phyloP scores from a whole-genome alignment of 2,329 filamentous ascomycete species.

The Trichoderma koningiopsis region DNA sequence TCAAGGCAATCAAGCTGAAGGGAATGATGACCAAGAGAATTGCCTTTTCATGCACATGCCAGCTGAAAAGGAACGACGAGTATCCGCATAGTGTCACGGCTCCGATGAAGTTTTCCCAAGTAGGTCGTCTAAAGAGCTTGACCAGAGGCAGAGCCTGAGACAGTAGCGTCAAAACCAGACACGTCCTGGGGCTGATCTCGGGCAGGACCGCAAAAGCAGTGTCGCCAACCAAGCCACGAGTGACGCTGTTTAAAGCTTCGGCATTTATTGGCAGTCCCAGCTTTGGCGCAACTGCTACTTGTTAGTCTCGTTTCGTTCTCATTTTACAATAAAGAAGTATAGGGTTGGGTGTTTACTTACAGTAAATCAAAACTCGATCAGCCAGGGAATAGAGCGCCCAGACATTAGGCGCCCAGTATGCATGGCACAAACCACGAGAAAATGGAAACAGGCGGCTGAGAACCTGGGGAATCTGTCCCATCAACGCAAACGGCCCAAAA shows the following conservation, averaged over 20 bases:
- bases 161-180: slow-evolving; percentile 78
- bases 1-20: slow-evolving; percentile 88
- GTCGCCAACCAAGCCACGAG: slow-evolving; percentile 88
- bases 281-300: slow-evolving; percentile 70
- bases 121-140: slow-evolving; percentile 78
- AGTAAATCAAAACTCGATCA: slow-evolving; percentile 78
- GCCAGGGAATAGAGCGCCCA: slow-evolving; percentile 96
- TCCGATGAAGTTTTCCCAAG: slow-evolving; percentile 87
- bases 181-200: slow-evolving; percentile 76
- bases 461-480: slow-evolving; percentile 82
- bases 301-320: slow-evolving; percentile 24
- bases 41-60: slow-evolving; percentile 98
- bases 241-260: slow-evolving; percentile 83
- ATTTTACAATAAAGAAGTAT: too few species aligned
- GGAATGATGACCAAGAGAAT: slow-evolving; percentile 92
- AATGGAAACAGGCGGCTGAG: slow-evolving; percentile 89
- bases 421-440: slow-evolving; percentile 89
- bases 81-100: slow-evolving; percentile 92
- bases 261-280: slow-evolving; percentile 73
- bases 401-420: slow-evolving; percentile 96
- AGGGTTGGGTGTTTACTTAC: slow-evolving; percentile 50
- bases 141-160: slow-evolving; percentile 80
- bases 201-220: slow-evolving; percentile 92
- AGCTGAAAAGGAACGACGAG: slow-evolving; percentile 94
- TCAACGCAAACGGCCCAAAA: slow-evolving; percentile 84